Evolutionary conservation across 768 basidiomycete species (phyloP).

Genomic region (Tulasnella sp.): DNA sequence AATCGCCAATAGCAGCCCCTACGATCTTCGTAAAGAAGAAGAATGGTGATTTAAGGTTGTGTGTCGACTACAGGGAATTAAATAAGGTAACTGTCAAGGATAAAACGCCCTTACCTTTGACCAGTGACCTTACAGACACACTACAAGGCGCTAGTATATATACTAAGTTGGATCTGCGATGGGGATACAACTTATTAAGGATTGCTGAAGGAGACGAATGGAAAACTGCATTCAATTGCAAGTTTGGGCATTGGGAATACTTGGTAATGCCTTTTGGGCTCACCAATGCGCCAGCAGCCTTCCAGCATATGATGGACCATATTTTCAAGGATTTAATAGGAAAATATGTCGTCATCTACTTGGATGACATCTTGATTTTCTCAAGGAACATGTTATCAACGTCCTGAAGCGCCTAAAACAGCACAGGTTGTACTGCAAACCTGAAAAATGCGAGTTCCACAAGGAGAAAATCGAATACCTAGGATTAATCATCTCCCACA

Average conservation of each 20-base stretch:
- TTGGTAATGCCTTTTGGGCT: constrained; percentile 24
- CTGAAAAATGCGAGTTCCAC: constrained; percentile 10
- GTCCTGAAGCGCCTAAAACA: constrained; percentile 10
- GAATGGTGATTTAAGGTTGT: neutral
- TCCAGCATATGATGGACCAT: constrained; percentile 18
- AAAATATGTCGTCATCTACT: constrained; percentile 15
- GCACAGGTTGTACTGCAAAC: neutral
- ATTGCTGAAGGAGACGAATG: constrained; percentile 13
- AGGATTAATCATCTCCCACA: constrained; percentile 6
- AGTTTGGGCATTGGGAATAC: constrained; percentile 16
- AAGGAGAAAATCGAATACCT: constrained; percentile 6
- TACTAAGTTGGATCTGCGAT: constrained; percentile 10
- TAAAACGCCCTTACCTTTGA: neutral
- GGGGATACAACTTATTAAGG: constrained; percentile 12
- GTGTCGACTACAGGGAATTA: neutral
- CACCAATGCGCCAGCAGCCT: constrained; percentile 3
- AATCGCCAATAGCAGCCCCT: constrained; percentile 19
- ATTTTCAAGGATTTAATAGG: constrained; percentile 18
- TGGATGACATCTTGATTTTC: constrained; percentile 19
- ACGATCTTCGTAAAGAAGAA: constrained; percentile 20
- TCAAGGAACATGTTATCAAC: constrained; percentile 12
- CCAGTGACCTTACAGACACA: neutral
- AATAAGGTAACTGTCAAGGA: constrained; percentile 2
- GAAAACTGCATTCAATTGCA: constrained; percentile 11
- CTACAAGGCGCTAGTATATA: neutral